Conservation (phyloP, 345 rosid species). For the Boechera retrofracta region DNA sequence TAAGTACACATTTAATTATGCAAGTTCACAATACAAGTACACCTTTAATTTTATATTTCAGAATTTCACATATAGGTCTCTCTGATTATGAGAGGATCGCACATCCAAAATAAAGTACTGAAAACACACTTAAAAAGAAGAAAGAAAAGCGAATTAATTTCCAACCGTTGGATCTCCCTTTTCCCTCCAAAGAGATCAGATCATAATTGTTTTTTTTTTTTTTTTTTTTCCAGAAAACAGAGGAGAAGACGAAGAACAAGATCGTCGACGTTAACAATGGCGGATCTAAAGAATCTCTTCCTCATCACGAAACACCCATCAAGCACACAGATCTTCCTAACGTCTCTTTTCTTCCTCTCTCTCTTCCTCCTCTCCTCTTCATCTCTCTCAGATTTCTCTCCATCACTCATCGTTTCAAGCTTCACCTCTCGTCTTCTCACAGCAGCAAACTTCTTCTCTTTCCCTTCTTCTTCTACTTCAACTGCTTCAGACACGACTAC, state of each 20-base stretch:
- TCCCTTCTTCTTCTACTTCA: slow-evolving; percentile 41
- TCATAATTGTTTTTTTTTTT: neutral
- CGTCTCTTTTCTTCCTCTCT: slow-evolving; percentile 52
- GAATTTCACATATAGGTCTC: too few relatives aligned
- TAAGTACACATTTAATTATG: too few relatives aligned
- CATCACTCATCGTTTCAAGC: slow-evolving; percentile 48
- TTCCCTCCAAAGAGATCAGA: slow-evolving; percentile 27
- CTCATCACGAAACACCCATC: slow-evolving; percentile 41
- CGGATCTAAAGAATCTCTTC: slow-evolving; percentile 40
- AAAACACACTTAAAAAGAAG: neutral
- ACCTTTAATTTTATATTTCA: too few relatives aligned
- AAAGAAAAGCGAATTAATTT: neutral
- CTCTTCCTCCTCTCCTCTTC: slow-evolving; percentile 57
- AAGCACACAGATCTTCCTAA: slow-evolving; percentile 49
- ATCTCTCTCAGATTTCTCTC: slow-evolving; percentile 50
- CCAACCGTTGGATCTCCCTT: slow-evolving; percentile 34
- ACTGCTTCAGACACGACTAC: slow-evolving; percentile 46
- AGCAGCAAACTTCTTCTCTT: slow-evolving; percentile 56
- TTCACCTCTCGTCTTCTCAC: slow-evolving; percentile 58
- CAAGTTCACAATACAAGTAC: too few relatives aligned
- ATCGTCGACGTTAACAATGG: slow-evolving; percentile 32
- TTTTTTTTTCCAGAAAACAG: neutral
- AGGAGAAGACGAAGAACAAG: slow-evolving; percentile 24
- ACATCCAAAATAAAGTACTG: too few relatives aligned
- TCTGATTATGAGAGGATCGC: too few relatives aligned